phyloP scores from a whole-genome alignment of 306 rosid genomes.

The Luffa aegyptiaca region DNA sequence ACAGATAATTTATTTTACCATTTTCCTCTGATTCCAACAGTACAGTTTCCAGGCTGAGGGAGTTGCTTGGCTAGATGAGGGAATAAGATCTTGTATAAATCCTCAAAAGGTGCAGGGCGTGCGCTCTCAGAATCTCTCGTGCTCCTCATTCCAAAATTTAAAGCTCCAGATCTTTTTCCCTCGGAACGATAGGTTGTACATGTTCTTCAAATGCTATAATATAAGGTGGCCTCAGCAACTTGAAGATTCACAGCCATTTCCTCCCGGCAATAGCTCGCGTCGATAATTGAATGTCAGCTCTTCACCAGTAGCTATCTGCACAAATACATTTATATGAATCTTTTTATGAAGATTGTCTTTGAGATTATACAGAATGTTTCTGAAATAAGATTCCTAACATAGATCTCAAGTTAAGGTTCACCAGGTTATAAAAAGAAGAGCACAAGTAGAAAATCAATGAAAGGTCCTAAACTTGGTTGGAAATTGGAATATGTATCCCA shows the following conservation, averaged over 20 bases:
- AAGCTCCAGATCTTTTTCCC: background rate
- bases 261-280: conserved; percentile 48
- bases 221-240: conserved; percentile 52
- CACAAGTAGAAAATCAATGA: background rate
- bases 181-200: background rate
- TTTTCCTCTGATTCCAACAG: background rate
- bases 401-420: background rate
- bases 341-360: background rate
- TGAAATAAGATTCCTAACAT: background rate
- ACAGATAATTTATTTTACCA: background rate
- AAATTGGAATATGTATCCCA: background rate
- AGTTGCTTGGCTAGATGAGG: conserved; percentile 2
- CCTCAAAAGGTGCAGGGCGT: background rate
- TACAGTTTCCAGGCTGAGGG: background rate
- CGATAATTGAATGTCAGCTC: conserved; percentile 63
- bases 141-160: background rate
- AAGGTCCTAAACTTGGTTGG: background rate
- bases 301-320: conserved; percentile 87
- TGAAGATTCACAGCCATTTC: conserved; percentile 49
- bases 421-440: background rate
- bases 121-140: background rate
- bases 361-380: background rate
- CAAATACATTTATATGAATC: conserved; percentile 3
- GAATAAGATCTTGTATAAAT: background rate
- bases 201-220: conserved; percentile 16